Base-by-base conservation (phyloP, 2,329 filamentous ascomycete species). In the Apiospora saccharicola region DNA sequence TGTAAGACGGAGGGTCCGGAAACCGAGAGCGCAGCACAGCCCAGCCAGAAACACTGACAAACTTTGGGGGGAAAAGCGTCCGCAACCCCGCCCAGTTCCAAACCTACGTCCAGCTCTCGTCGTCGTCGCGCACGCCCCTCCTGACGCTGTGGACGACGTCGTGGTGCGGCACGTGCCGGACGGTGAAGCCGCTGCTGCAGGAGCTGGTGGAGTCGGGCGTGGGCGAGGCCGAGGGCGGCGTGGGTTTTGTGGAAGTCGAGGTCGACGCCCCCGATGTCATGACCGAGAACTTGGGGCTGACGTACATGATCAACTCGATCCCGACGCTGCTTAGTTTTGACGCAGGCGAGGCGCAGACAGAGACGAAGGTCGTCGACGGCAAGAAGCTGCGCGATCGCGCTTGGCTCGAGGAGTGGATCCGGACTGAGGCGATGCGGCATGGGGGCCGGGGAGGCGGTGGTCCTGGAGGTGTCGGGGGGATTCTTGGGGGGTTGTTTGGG, bases 71-170 rank as follows among this genome's bases (percentile, higher is more conserved):
- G 26, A 16, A n/a, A n/a, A 91, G 89, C 49, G 85, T 90, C 76
- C 89, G 88, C 74, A 85, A 85, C 68, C 82, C 85, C 67, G 84
- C 87, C 76, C 85, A 89, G 74, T 86, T 91, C 79, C 80, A 86
- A 77, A 88, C 86, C 24, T 87, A 90, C 80, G 84, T 89, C 72
- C 83, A 87, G n/a, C 82, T 89, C 70, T 88, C 87, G 3, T 85
- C 86, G 2, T 87, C 88, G 7, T 83, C 88, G 7, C 83, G 86
- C 61, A 85, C 81, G 3, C 89, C 89, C 2, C 85, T 91, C n/a
- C 77, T 91, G 71, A 90, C 89, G 1, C 81, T 91, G 53, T 91
- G 89, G 89, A 90, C 88, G 0, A 85, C 89, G 0, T 87, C 87
- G 10, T 90, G 86, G 82, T 91, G 89, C 78, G 80, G 85, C 5